phyloP scores from a whole-genome alignment of 1,139 yeast species.

The Lodderomyces elongisporus region DNA sequence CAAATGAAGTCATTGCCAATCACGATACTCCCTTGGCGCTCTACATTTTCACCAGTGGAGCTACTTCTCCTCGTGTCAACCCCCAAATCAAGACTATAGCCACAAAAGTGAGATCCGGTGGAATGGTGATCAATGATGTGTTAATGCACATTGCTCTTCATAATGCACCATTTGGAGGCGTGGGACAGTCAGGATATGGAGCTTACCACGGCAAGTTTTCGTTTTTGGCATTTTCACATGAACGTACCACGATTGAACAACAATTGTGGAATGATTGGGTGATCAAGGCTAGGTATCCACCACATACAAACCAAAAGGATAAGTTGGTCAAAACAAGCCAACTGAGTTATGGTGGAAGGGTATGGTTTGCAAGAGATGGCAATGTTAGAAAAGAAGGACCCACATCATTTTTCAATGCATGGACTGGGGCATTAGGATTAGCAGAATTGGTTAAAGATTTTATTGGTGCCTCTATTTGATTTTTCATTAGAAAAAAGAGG shows the following conservation, averaged over 20 bases:
- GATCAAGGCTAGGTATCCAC: slow-evolving; percentile 63
- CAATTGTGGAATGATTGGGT: slow-evolving; percentile 61
- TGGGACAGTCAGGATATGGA: slow-evolving; percentile 77
- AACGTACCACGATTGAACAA: slow-evolving; percentile 63
- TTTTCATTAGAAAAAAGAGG: no score
- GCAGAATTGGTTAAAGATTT: slow-evolving; percentile 9
- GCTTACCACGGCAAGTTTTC: slow-evolving; percentile 76
- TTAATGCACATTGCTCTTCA: slow-evolving; percentile 63
- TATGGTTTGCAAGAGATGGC: slow-evolving; percentile 36
- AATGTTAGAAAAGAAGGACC: slow-evolving; percentile 36
- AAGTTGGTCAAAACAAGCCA: slow-evolving; percentile 20
- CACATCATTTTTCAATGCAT: slow-evolving; percentile 24
- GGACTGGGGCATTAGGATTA: slow-evolving; percentile 24
- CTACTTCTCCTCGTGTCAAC: slow-evolving; percentile 28
- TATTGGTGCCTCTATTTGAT: not conserved
- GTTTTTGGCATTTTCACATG: slow-evolving; percentile 69
- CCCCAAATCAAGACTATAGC: slow-evolving; percentile 49
- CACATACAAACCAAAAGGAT: slow-evolving; percentile 39
- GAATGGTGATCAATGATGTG: slow-evolving; percentile 64
- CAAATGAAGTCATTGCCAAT: slow-evolving; percentile 23
- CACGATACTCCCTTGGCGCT: slow-evolving; percentile 85
- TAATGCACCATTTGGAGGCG: slow-evolving; percentile 85
- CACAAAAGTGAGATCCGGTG: slow-evolving; percentile 66
- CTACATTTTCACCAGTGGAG: slow-evolving; percentile 62
- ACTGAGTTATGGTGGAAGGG: slow-evolving; percentile 17